Percentiles rank a stretch among this genome's conserved stretches.
Conservation (phyloP, 2,329 filamentous ascomycete genomes). For the Malbranchea cinnamomea region DNA sequence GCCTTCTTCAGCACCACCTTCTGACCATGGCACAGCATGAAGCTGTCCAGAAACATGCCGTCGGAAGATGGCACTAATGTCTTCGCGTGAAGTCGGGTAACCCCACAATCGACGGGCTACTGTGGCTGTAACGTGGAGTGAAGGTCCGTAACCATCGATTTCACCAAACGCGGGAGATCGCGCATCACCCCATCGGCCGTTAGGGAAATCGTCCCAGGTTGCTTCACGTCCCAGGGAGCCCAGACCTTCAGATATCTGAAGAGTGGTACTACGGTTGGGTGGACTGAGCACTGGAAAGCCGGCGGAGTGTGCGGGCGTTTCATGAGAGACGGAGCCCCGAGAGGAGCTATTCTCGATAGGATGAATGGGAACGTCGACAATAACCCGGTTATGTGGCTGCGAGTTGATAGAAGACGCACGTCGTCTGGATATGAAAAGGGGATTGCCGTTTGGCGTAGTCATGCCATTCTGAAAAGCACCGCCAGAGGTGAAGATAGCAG, state of each 20-base stretch:
- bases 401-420: conserved; percentile 69
- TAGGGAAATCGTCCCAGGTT: conserved; percentile 97
- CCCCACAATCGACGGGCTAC: conserved; percentile 80
- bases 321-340: conserved; percentile 30
- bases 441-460: conserved; percentile 13
- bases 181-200: conserved; percentile 88
- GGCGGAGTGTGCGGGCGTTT: conserved; percentile 62
- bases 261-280: conserved; percentile 66
- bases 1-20: conserved; percentile 48
- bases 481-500: conserved; percentile 24
- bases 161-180: conserved; percentile 88
- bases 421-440: conserved; percentile 30
- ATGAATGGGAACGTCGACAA: conserved; percentile 47
- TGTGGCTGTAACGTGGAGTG: conserved; percentile 73
- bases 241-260: conserved; percentile 89
- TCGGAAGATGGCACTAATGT: conserved; percentile 70
- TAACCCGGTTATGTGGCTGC: conserved; percentile 73
- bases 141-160: conserved; percentile 97
- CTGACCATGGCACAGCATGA: conserved; percentile 79
- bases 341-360: conserved; percentile 21
- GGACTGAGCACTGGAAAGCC: conserved; percentile 51
- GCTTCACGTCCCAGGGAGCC: conserved; percentile 81
- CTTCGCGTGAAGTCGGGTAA: conserved; percentile 49
- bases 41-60: conserved; percentile 68
- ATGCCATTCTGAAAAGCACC: conserved; percentile 15